These are phyloP conservation scores for Penicillium goetzii DNA, from an alignment of 495 filamentous ascomycete genomes.

Conservation along the genomic window DNA sequence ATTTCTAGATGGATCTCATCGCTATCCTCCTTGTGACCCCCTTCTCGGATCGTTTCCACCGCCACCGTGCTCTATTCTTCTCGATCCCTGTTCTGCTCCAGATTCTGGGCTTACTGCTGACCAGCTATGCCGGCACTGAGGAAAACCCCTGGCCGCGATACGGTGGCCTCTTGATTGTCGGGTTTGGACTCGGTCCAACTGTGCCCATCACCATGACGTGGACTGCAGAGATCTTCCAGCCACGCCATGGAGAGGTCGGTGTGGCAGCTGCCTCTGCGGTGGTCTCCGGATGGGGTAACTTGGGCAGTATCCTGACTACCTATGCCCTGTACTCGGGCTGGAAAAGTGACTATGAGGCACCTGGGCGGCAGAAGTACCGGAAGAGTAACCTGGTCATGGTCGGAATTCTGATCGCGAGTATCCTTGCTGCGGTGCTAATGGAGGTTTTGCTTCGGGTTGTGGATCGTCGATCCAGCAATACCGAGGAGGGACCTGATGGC, in stretches of 20 bases:
- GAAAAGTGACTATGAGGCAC: conserved; percentile 66
- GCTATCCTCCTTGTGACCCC: conserved; percentile 87
- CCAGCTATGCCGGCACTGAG: conserved; percentile 70
- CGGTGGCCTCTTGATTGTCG: conserved; percentile 84
- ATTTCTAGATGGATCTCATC: conserved; percentile 74
- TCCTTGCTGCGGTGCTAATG: conserved; percentile 69
- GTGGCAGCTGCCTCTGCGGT: conserved; percentile 87
- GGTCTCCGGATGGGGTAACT: conserved; percentile 83
- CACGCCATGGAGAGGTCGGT: conserved; percentile 85
- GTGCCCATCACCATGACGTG: conserved; percentile 93
- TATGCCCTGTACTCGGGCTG: conserved; percentile 89
- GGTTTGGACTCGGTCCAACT: conserved; percentile 88
- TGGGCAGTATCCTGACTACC: conserved; percentile 83
- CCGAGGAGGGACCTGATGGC: conserved; percentile 41
- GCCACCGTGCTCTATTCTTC: conserved; percentile 83
- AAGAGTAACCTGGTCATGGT: conserved; percentile 88
- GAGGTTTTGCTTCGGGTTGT: conserved; percentile 64
- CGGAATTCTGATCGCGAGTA: conserved; percentile 78
- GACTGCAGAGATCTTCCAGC: conserved; percentile 90
- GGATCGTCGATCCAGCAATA: conserved; percentile 57
- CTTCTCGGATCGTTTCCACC: conserved; percentile 85
- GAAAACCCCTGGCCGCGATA: conserved; percentile 81
- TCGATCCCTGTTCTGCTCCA: conserved; percentile 72
- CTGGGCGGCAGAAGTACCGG: conserved; percentile 72
- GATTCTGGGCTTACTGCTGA: conserved; percentile 78